Evolutionary conservation across 2,329 filamentous ascomycete genomes (phyloP), one percentile per base, ranked within the genome.

Genomic region (Gaeumannomyces tritici): DNA sequence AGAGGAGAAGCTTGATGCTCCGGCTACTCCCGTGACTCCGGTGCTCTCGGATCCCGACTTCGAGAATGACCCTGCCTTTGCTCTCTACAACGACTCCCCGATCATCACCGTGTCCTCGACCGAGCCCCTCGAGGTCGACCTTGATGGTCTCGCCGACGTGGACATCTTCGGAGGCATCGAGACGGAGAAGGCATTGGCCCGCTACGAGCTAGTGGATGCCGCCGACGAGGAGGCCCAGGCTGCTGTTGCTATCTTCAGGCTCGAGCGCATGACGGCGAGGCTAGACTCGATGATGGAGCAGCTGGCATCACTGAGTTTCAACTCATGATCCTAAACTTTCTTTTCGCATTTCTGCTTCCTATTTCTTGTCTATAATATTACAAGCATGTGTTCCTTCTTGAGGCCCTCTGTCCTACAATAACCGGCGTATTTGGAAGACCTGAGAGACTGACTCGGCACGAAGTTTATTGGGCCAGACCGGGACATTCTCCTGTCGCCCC

Each of bases 201-300:
- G 83, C 59, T 85, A 83, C 68, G 83, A 89, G 66, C 80, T 92
- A n/a, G 76, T 89, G 33, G 82, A 89, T 62, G 78, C 77, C 29
- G 77, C 79, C 1, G 76, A 82, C 63, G 80, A 83, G 61, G 80
- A 81, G 60, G 71, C 71, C 62, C 78, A 56, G 51, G 60, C 29
- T 42, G 51, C 26, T 24, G 24, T 57, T n/a, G 29, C 60, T 24
- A 21, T 26, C 24, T 21, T 42, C 29, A 61, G 80, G 31, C 77
- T 84, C 59, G 77, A 81, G 69, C 77, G 77, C 65, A 77, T 85
- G 63, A 76, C 77, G 28, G 76, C 72, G 15, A 73, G 70, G 59
- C 65, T 79, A 3, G 71, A 77, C 56, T 67, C 70, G 5, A 71
- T 75, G 13, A 66, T 73, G 29, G 67, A 73, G 47, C 72, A 75